These are phyloP conservation scores for Pseudocercospora cruenta DNA, from an alignment of 2,329 filamentous ascomycete species.

Conservation along the genomic window DNA sequence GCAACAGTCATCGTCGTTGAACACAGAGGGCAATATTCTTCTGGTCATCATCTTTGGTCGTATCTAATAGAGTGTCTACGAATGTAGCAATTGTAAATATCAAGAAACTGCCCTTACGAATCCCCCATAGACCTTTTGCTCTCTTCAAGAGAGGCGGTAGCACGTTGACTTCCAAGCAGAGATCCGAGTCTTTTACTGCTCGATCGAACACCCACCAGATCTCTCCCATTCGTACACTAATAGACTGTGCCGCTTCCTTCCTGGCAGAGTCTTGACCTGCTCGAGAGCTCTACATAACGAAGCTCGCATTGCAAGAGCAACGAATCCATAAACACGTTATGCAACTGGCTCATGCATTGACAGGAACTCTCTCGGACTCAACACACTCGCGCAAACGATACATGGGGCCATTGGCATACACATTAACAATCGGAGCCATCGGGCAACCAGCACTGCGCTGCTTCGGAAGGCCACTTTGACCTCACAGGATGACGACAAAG, in stretches of 20 bases:
- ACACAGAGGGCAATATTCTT: background rate
- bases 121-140: background rate
- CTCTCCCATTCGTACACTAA: background rate
- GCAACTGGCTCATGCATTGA: too few relatives aligned
- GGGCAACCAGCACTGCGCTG: too few relatives aligned
- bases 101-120: background rate
- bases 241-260: background rate
- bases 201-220: background rate
- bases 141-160: background rate
- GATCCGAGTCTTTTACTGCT: background rate
- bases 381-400: too few relatives aligned
- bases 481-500: too few relatives aligned
- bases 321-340: too few relatives aligned
- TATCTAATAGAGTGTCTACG: background rate
- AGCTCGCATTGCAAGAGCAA: too few relatives aligned
- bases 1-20: background rate
- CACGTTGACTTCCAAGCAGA: background rate
- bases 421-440: too few relatives aligned
- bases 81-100: background rate
- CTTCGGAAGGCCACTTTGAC: too few relatives aligned
- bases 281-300: too few relatives aligned
- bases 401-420: too few relatives aligned
- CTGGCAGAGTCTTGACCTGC: background rate
- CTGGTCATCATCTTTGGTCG: background rate
- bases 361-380: too few relatives aligned